Percentiles rank a stretch among this genome's conserved stretches.
These are phyloP conservation scores for Ochetophila trinervis DNA, from an alignment of 306 rosid species.

Conservation along the genomic window DNA sequence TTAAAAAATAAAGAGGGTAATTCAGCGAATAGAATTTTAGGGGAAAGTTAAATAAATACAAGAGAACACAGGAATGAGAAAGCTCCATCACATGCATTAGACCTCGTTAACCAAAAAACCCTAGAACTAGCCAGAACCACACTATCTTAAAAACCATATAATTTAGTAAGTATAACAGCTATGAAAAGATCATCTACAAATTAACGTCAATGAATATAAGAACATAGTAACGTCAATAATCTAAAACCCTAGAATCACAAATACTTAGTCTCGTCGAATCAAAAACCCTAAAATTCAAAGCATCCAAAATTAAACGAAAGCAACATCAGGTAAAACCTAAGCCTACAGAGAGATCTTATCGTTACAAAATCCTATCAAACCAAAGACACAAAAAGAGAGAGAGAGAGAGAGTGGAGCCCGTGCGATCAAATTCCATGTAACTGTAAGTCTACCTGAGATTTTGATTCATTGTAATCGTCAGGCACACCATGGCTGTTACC, in stretches of 20 bases:
- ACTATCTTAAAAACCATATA: not conserved
- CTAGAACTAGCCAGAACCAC: no score
- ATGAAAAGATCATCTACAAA: not conserved
- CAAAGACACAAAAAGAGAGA: not conserved
- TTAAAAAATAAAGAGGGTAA: no score
- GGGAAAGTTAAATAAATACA: no score
- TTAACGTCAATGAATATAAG: not conserved
- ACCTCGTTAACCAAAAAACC: not conserved
- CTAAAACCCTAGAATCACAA: not conserved
- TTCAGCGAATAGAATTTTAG: no score
- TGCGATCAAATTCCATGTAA: not conserved
- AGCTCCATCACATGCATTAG: not conserved
- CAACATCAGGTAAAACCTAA: not conserved
- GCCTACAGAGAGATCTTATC: not conserved
- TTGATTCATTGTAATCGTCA: conserved; percentile 62
- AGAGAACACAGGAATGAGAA: no score
- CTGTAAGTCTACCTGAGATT: conserved; percentile 50
- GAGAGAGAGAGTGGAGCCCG: no score
- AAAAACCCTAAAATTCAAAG: conserved; percentile 9
- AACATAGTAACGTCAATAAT: not conserved
- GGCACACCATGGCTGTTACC: conserved; percentile 37
- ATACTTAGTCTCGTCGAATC: not conserved
- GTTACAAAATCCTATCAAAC: not conserved
- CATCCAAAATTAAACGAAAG: not conserved
- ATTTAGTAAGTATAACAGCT: no score